Evolutionary conservation across 805 yeast genomes (phyloP), one percentile per base, ranked within the genome.

Genomic region (Metschnikowia drakensbergensis): DNA sequence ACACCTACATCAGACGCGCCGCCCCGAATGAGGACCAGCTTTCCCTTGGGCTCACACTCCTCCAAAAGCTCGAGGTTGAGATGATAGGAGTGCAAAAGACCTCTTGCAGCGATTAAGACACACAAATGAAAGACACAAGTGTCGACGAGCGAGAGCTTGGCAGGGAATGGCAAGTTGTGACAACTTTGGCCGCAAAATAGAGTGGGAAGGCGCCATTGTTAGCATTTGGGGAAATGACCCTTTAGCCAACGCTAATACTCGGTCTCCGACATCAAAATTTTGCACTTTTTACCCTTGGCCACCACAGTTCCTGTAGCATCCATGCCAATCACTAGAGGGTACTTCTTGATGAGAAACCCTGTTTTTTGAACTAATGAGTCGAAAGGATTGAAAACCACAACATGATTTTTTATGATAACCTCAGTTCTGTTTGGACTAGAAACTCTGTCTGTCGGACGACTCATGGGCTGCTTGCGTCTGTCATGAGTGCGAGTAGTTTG

Each of bases 1-100:
- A 45, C 34, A 10, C 53, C 53, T 10, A 48, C 51, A 31, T 47
- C 45, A 6, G 53, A 47, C n/a, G 53, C 48, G 8, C 53, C 53
- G 9, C 53, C 53, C 53, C 53, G 48, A n/a, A 50, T 35, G 31
- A 50, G 37, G 4, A 50, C 40, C 25, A 48, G 42, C 28, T 51
- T 51, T 9, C 46, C 46, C 22, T 42, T 46, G 23, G 29, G 13
- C 6, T 32, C 23, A 34, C 25, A 17, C 4, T 17, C 45, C 27
- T 35, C 37, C 6, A 47, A 49, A 22, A 42, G 36, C 11, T 42
- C 49, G 10, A 49, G 47, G 25, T 27, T 28, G 41, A 49, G 47
- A 37, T 46, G 45, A 5, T 49, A 32, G 25, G 30, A 32, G 23
- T 42, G 46, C 30, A 49, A 49, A 33, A 49, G 40, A 13, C 38